phyloP scores from a whole-genome alignment of 345 rosid species.

The Lepidium aucheri region DNA sequence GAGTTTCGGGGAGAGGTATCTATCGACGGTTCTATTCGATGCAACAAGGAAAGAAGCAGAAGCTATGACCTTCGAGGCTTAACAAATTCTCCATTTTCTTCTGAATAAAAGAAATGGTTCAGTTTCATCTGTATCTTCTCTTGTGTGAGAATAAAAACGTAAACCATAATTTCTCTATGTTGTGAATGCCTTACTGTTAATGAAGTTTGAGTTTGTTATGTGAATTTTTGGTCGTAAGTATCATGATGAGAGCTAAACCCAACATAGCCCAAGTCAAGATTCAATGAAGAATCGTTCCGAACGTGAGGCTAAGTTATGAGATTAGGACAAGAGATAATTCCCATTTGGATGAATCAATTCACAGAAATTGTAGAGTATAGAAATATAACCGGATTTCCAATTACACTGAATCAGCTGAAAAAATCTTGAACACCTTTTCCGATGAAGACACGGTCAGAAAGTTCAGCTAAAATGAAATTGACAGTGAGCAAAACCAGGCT shows the following conservation, averaged over 20 bases:
- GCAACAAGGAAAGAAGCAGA: slow-evolving; percentile 63
- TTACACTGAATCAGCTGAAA: slow-evolving; percentile 30
- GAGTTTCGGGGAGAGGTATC: slow-evolving; percentile 69
- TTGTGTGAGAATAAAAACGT: not conserved
- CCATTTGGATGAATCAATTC: not conserved
- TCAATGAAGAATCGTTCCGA: slow-evolving; percentile 46
- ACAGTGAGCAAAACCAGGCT: slow-evolving; percentile 83
- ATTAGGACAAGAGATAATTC: too few relatives aligned
- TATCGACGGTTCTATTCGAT: slow-evolving; percentile 61
- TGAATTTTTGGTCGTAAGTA: not conserved
- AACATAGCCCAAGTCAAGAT: slow-evolving; percentile 64
- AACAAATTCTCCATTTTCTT: slow-evolving; percentile 7
- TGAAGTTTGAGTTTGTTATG: not conserved
- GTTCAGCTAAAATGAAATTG: slow-evolving; percentile 81
- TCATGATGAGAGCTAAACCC: slow-evolving; percentile 47
- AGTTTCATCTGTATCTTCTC: not conserved
- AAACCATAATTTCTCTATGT: not conserved
- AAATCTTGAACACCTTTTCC: slow-evolving; percentile 89
- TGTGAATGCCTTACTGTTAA: not conserved
- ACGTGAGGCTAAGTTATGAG: too few relatives aligned
- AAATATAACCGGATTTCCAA: not conserved
- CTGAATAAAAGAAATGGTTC: slow-evolving; percentile 1
- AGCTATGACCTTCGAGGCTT: slow-evolving; percentile 45
- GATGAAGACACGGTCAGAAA: slow-evolving; percentile 69
- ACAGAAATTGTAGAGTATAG: not conserved